A percentile compares a stretch with the other conserved stretches of the same genome.
These are phyloP conservation scores for Neofusicoccum kwambonambiense DNA, from an alignment of 2,329 filamentous ascomycete species.

Conservation along the genomic window DNA sequence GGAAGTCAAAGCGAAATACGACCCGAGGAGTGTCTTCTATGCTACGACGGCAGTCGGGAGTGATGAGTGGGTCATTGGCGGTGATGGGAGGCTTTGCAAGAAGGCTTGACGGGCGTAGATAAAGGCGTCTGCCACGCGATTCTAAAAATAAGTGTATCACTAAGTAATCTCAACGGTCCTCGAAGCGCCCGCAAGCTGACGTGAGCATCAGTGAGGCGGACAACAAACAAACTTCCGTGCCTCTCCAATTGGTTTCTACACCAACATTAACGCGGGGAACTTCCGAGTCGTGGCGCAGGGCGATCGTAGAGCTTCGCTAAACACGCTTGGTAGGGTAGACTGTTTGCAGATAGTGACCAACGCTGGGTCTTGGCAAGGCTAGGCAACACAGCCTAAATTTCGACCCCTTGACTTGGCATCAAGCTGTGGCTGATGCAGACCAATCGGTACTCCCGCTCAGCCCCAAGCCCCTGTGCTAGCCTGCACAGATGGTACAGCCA, in stretches of 20 bases:
- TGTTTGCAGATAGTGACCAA: background rate
- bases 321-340: background rate
- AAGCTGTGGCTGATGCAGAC: background rate
- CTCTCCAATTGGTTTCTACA: too few species aligned
- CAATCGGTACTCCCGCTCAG: background rate
- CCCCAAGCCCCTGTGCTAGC: background rate
- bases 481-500: background rate
- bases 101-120: too few species aligned
- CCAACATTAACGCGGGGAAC: too few species aligned
- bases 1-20: conserved; percentile 26
- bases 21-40: conserved; percentile 26
- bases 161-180: too few species aligned
- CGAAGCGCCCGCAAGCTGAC: too few species aligned
- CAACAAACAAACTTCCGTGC: too few species aligned
- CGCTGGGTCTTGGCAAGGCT: background rate
- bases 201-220: too few species aligned
- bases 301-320: background rate
- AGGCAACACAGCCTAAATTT: background rate
- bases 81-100: conserved; percentile 22
- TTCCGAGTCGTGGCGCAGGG: background rate
- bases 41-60: conserved; percentile 26
- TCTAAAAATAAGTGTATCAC: too few species aligned
- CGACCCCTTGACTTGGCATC: background rate
- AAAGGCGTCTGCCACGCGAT: too few species aligned
- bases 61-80: conserved; percentile 25